A percentile compares a stretch with the other conserved stretches of the same genome.
phyloP scores from a whole-genome alignment of 768 basidiomycete genomes.

The Tricholoma sp. region DNA sequence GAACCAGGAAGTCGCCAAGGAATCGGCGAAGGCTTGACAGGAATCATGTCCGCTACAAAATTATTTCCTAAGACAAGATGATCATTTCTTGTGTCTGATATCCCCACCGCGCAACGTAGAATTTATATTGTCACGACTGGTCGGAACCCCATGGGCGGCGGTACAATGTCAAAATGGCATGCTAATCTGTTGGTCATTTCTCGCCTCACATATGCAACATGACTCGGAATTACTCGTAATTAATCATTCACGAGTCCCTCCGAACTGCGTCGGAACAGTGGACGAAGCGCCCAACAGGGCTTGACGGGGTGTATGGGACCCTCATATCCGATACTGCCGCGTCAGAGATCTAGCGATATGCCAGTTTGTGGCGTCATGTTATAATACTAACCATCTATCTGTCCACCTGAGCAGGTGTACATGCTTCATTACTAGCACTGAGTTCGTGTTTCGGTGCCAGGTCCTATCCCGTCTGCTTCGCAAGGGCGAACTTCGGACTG shows the following conservation, averaged over 20 bases:
- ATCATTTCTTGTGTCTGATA: background rate
- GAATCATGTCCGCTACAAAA: background rate
- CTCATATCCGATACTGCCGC: background rate
- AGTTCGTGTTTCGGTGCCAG: background rate
- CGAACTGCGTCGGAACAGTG: background rate
- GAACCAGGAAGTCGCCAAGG: slow-evolving; percentile 12
- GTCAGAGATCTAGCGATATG: background rate
- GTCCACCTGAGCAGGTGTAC: background rate
- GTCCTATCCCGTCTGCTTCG: background rate
- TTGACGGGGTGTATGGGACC: background rate
- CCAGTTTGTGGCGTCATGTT: too few species aligned
- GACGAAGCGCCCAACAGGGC: background rate
- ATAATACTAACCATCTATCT: too few species aligned
- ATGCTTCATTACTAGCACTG: background rate
- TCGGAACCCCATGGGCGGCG: background rate
- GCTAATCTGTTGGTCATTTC: background rate
- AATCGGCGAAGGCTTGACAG: slow-evolving; percentile 11
- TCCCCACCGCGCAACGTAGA: background rate
- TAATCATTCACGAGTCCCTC: background rate
- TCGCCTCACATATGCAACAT: background rate
- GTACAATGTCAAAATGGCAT: background rate
- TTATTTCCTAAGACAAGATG: background rate
- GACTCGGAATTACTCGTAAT: background rate
- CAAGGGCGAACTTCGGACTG: background rate
- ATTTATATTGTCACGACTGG: background rate